Base-by-base conservation (phyloP, 352 stramenopile species). In the Aphanomyces stellatus region DNA sequence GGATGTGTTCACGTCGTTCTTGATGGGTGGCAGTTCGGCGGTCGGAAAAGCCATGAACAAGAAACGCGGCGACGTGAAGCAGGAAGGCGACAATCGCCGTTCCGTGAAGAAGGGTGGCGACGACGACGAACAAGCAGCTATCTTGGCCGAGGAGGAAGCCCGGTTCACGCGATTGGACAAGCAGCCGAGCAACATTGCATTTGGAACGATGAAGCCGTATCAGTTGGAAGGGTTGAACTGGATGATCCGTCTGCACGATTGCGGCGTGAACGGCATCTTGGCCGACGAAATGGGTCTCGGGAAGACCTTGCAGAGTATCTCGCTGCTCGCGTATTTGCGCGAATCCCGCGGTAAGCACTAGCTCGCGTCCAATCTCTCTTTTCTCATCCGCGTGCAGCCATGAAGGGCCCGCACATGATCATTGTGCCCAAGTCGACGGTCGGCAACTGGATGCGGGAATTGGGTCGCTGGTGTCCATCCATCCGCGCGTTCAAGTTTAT, bases 371-470 rank as follows among this genome's bases (percentile, higher is more conserved):
- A 42, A 46, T n/a, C 22, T 11, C 8, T 34, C 3, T 60, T 11
- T 68, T 33, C 19, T 57, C 28, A 60, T 7, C 22, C 5, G n/a
- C 15, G 13, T 11, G 8, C n/a, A 68, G 42, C 59, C 33, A 97
- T 99, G 4, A 88, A 96, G 69, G 96, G 97, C 3, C 96, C 97
- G 4, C 98, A 98, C 74, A 89, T 99, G n/a, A 95, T 99, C 60
- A 96, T 99, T 40, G 97, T 98, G 7, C 97, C 97, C 2, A 96
- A 99, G 56, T 98, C 96, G 4, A 99, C 97, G 25, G 87, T 99
- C 10, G 94, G 95, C 41, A 99, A 99, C 76, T 99, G 97, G 97
- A 96, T 99, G 91, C 90, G 93, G 65, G 97, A 99, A 76, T 88
- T 99, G 51, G 87, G 97, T 79, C 90, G 96, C 62, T 99, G 96